Evolutionary conservation across 129 eudicot species (phyloP).

Genomic region (Flaveria sonorensis): DNA sequence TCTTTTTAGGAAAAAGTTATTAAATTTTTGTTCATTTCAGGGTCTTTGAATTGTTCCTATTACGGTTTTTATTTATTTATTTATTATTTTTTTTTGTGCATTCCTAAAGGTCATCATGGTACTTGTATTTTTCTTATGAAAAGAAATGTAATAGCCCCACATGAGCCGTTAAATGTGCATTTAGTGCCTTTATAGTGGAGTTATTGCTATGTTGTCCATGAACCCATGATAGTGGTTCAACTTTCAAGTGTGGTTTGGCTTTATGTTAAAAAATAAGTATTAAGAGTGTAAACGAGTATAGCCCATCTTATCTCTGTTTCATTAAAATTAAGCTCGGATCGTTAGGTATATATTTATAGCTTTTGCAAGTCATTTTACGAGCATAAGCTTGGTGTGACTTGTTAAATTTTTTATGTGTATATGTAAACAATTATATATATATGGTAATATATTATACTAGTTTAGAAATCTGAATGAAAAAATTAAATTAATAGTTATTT

Average conservation of each 20-base stretch:
- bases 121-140: not conserved
- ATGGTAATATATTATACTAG: no score
- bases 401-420: no score
- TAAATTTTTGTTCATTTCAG: not conserved
- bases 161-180: slow-evolving; percentile 13
- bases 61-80: not conserved
- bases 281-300: not conserved
- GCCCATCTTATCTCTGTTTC: not conserved
- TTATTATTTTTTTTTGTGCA: not conserved
- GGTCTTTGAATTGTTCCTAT: not conserved
- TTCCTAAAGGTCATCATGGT: not conserved
- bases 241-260: not conserved
- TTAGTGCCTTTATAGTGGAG: not conserved
- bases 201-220: slow-evolving; percentile 10
- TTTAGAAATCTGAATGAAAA: no score
- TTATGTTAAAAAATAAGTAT: not conserved
- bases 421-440: no score
- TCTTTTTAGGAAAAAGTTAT: not conserved
- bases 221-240: slow-evolving; percentile 7
- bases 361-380: no score
- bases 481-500: no score
- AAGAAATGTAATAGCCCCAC: slow-evolving; percentile 4
- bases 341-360: no score
- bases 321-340: not conserved
- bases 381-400: no score